A percentile compares a stretch with the other conserved stretches of the same genome.
phyloP scores from a whole-genome alignment of 371 early-diverging fungal genomes.

The Rhizopus stolonifer region DNA sequence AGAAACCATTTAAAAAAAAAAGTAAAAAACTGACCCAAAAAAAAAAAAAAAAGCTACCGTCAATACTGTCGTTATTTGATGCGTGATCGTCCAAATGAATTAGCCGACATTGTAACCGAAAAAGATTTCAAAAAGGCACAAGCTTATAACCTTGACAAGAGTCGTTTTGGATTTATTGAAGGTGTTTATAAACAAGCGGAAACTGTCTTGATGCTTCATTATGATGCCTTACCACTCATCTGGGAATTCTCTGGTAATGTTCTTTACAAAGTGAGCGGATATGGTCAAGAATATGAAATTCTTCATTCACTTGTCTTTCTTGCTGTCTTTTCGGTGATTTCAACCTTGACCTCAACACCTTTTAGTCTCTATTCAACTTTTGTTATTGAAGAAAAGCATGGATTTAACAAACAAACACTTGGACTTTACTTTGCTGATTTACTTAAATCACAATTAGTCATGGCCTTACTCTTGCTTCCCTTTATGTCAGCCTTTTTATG shows the following conservation, averaged over 20 bases:
- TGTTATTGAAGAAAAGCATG: conserved; percentile 93
- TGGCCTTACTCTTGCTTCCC: conserved; percentile 74
- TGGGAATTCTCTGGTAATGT: conserved; percentile 69
- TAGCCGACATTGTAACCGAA: conserved; percentile 64
- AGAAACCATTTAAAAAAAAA: neutral
- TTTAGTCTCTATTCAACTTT: conserved; percentile 89
- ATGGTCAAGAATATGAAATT: conserved; percentile 66
- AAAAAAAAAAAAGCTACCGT: conserved; percentile 48
- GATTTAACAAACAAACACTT: conserved; percentile 96
- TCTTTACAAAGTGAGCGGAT: conserved; percentile 56
- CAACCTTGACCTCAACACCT: conserved; percentile 75
- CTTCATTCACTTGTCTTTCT: conserved; percentile 82
- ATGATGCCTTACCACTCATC: conserved; percentile 71
- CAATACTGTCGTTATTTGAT: conserved; percentile 75
- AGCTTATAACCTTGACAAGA: conserved; percentile 86
- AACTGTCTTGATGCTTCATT: conserved; percentile 62
- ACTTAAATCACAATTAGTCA: conserved; percentile 71
- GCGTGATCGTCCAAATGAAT: conserved; percentile 61
- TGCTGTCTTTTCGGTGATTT: conserved; percentile 55
- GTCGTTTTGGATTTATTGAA: conserved; percentile 74
- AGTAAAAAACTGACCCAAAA: neutral
- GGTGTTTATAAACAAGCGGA: conserved; percentile 62
- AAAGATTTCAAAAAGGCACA: conserved; percentile 84
- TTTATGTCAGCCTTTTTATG: conserved; percentile 80
- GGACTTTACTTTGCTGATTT: conserved; percentile 81